These are phyloP conservation scores for Brassica juncea DNA, from an alignment of 345 rosid species.

Conservation along the genomic window DNA sequence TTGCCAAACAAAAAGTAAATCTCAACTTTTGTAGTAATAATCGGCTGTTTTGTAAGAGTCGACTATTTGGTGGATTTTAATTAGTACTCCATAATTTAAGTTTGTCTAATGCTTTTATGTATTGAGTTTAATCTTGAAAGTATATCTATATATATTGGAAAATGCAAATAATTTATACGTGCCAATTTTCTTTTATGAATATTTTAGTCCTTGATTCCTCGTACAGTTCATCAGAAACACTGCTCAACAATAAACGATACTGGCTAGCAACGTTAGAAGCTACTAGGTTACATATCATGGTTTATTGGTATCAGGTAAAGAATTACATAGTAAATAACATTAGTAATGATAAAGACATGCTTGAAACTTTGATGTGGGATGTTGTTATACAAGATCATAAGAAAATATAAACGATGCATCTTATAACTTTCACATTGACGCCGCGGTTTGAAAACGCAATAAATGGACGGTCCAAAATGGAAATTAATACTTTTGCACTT, in stretches of 20 bases:
- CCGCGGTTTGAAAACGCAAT: constrained; percentile 39
- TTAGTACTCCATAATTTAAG: neutral
- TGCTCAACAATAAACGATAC: neutral
- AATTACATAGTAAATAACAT: neutral
- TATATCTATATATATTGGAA: constrained; percentile 3
- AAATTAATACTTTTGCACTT: constrained; percentile 6
- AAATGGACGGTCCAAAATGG: constrained; percentile 33
- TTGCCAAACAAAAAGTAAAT: neutral
- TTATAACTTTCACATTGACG: constrained; percentile 27
- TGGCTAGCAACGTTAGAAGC: neutral
- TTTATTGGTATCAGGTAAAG: neutral
- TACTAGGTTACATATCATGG: neutral
- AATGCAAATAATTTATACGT: neutral
- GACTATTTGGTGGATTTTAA: neutral
- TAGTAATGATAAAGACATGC: neutral
- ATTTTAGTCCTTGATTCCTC: neutral
- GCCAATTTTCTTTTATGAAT: neutral
- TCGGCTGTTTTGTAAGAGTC: constrained; percentile 20
- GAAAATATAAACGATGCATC: neutral
- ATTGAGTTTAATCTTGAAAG: neutral
- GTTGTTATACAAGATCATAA: neutral
- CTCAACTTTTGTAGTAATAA: constrained; percentile 8
- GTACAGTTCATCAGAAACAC: neutral
- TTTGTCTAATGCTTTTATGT: neutral
- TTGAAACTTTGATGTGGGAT: neutral